Evolutionary conservation across 1,284 basidiomycete species (phyloP).

Genomic region (Puccinia polysora): DNA sequence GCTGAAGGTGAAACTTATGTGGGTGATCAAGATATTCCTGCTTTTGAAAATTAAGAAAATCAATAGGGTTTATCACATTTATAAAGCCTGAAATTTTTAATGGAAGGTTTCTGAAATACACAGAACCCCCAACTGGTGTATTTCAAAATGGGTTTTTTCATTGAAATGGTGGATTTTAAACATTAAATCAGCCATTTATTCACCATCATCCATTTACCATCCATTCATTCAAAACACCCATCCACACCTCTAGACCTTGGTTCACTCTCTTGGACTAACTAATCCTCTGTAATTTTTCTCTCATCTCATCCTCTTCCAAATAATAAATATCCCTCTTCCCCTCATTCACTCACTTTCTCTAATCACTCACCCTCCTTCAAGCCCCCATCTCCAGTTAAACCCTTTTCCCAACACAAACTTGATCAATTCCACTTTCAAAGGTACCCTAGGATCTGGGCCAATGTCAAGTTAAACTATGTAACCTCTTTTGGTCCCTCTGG

Average conservation of each 20-base stretch:
- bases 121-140: no score
- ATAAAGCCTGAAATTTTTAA: no score
- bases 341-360: conserved; percentile 45
- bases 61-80: no score
- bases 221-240: no score
- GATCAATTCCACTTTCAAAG: conserved; percentile 46
- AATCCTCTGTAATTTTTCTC: conserved; percentile 17
- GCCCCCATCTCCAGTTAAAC: conserved; percentile 20
- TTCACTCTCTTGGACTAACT: conserved; percentile 31
- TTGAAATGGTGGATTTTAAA: no score
- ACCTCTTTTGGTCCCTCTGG: conserved; percentile 46
- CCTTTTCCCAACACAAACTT: conserved; percentile 44
- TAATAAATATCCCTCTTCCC: conserved; percentile 3
- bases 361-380: not conserved
- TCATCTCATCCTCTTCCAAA: not conserved
- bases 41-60: no score
- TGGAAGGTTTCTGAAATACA: no score
- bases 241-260: conserved; percentile 30
- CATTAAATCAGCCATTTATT: no score
- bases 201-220: no score
- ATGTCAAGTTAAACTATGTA: conserved; percentile 48
- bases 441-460: conserved; percentile 47
- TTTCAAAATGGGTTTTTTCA: no score
- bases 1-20: no score
- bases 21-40: no score